A percentile compares a stretch with the other conserved stretches of the same genome.
Conservation (phyloP, 306 rosid species). For the Heteromeles arbutifolia region DNA sequence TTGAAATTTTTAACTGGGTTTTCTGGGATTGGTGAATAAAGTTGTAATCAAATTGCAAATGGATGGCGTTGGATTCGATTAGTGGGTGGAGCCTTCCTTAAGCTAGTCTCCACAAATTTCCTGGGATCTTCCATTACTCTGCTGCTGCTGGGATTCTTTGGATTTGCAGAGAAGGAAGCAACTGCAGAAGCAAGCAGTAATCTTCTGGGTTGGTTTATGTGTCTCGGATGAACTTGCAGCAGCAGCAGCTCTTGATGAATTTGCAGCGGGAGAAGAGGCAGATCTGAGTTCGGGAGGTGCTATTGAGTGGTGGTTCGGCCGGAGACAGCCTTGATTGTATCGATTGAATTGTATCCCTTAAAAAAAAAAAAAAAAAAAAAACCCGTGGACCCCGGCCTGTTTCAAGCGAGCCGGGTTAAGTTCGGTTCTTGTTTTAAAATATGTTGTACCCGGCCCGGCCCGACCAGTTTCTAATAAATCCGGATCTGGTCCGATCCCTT, state of each 20-base stretch:
- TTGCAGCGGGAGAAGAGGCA: constrained; percentile 21
- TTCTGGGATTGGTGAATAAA: too few species aligned
- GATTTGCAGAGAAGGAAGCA: constrained; percentile 24
- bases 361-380: too few species aligned
- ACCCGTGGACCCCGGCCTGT: too few species aligned
- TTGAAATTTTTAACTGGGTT: too few species aligned
- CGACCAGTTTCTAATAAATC: accelerated
- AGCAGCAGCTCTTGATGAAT: constrained; percentile 10
- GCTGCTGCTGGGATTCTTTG: constrained; percentile 6
- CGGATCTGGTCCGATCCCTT: too few species aligned
- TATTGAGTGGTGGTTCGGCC: too few species aligned
- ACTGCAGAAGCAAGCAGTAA: constrained; percentile 22
- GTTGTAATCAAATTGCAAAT: too few species aligned
- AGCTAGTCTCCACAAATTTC: constrained; percentile 42
- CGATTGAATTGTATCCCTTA: too few species aligned
- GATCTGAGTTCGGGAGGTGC: not conserved
- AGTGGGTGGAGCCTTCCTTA: constrained; percentile 51
- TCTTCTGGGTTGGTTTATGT: constrained; percentile 32
- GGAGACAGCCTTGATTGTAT: too few species aligned
- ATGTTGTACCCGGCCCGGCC: too few species aligned
- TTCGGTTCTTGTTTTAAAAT: too few species aligned
- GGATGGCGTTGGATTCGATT: constrained; percentile 31
- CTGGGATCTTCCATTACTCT: constrained; percentile 25
- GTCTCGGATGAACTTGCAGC: constrained; percentile 13
- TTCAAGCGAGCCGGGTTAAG: too few species aligned